These are phyloP conservation scores for Pouteria campechiana DNA, from an alignment of 179 eudicot species.

Conservation along the genomic window DNA sequence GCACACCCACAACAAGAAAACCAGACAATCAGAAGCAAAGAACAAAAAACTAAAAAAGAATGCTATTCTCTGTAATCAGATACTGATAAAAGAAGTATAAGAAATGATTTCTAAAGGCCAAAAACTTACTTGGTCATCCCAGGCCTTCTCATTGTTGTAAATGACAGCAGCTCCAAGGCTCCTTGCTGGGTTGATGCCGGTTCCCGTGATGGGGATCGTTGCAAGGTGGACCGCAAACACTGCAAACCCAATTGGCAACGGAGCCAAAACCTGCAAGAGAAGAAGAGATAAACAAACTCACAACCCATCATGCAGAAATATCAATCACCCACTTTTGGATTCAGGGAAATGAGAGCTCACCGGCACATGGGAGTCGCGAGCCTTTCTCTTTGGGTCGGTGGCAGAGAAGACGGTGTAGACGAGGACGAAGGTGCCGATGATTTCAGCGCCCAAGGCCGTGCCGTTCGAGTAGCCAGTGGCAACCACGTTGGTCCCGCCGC, in stretches of 20 bases:
- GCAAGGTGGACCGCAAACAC: slow-evolving; percentile 78
- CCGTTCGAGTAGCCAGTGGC: slow-evolving; percentile 54
- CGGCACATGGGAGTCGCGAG: slow-evolving; percentile 86
- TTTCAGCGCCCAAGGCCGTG: slow-evolving; percentile 77
- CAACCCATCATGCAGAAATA: slow-evolving; percentile 2
- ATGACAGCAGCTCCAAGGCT: slow-evolving; percentile 83
- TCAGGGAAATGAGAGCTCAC: slow-evolving; percentile 15
- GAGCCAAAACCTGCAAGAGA: slow-evolving; percentile 41
- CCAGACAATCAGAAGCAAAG: background rate
- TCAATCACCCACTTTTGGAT: slow-evolving; percentile 1
- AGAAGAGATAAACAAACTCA: background rate
- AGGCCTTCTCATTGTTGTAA: slow-evolving; percentile 42
- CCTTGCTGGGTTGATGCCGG: slow-evolving; percentile 85
- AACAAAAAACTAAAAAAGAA: background rate
- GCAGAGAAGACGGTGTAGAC: slow-evolving; percentile 86
- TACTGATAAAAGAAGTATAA: too few species aligned
- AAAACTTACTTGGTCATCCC: slow-evolving; percentile 61
- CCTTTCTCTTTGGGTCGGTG: slow-evolving; percentile 80
- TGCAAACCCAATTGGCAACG: slow-evolving; percentile 78
- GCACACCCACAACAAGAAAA: background rate
- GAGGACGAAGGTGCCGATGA: slow-evolving; percentile 63
- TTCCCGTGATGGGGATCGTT: slow-evolving; percentile 74
- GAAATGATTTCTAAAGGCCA: background rate
- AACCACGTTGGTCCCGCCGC: slow-evolving; percentile 63
- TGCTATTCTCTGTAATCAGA: too few species aligned